Evolutionary conservation across 2,329 filamentous ascomycete genomes (phyloP).

Genomic region (Ceratocystis huliohia): DNA sequence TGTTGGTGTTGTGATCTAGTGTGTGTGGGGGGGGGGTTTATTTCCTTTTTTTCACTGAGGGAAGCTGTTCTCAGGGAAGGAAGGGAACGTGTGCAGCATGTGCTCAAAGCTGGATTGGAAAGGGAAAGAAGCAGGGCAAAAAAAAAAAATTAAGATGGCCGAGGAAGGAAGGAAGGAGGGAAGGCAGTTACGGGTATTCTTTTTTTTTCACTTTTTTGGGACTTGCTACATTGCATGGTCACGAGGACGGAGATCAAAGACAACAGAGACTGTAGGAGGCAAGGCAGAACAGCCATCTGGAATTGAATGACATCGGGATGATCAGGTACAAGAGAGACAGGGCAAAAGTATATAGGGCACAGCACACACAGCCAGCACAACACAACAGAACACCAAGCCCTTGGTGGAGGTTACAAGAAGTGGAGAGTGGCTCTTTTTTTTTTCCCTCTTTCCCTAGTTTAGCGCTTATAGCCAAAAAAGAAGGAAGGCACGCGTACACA

Average conservation of each 20-base stretch:
- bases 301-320: slow-evolving; percentile 7
- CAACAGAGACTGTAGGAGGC: not conserved
- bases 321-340: not conserved
- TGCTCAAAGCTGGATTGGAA: slow-evolving; percentile 1
- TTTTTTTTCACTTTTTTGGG: not conserved
- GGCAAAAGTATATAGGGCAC: not conserved
- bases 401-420: not conserved
- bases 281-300: not conserved
- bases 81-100: slow-evolving; percentile 4
- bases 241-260: not conserved
- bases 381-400: not conserved
- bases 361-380: not conserved
- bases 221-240: not conserved
- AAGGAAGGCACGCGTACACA: not conserved
- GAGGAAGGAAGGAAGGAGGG: not conserved
- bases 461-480: not conserved
- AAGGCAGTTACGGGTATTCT: not conserved
- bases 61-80: slow-evolving; percentile 1
- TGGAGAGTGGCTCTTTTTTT: not conserved
- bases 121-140: not conserved
- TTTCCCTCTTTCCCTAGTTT: not conserved
- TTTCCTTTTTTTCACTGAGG: slow-evolving; percentile 1
- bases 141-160: not conserved
- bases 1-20: too few species aligned
- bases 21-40: not conserved